These are phyloP conservation scores for Sporisorium sorghi DNA, from an alignment of 1,284 basidiomycete genomes.

Conservation along the genomic window DNA sequence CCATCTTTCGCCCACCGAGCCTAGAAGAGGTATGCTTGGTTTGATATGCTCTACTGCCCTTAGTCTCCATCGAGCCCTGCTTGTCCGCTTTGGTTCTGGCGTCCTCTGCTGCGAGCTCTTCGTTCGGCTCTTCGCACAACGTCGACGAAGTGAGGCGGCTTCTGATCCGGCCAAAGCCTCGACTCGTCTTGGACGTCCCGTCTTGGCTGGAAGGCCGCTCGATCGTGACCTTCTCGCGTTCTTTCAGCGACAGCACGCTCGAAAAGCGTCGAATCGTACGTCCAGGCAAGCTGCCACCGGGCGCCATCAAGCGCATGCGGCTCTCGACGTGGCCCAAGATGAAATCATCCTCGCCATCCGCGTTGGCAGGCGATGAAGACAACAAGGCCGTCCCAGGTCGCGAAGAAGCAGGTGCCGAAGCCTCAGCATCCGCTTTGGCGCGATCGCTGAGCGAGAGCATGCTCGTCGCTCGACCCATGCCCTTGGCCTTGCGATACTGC, in stretches of 20 bases:
- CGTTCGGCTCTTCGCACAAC: constrained; percentile 26
- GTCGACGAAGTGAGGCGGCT: constrained; percentile 38
- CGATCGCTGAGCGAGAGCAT: constrained; percentile 44
- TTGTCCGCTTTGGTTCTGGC: background rate
- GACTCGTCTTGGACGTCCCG: constrained; percentile 17
- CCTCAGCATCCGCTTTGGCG: constrained; percentile 41
- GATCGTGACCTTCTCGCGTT: constrained; percentile 20
- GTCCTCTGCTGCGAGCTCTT: constrained; percentile 6
- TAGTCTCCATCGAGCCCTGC: background rate
- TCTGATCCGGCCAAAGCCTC: constrained; percentile 32
- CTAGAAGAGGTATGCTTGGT: background rate
- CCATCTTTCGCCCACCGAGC: constrained; percentile 18
- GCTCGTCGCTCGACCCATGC: constrained; percentile 47
- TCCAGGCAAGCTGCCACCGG: constrained; percentile 24
- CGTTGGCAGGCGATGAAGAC: constrained; percentile 12
- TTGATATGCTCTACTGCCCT: background rate
- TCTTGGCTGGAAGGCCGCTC: constrained; percentile 37
- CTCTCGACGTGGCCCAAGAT: constrained; percentile 43
- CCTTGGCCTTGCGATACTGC: constrained; percentile 60
- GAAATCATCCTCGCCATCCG: constrained; percentile 30
- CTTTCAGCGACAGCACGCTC: constrained; percentile 39
- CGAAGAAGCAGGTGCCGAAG: background rate
- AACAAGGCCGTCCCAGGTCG: constrained; percentile 21
- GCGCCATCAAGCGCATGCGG: constrained; percentile 20
- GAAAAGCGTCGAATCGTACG: constrained; percentile 41